Base-by-base conservation (phyloP, 768 basidiomycete species). In the Auriscalpium microsporum region DNA sequence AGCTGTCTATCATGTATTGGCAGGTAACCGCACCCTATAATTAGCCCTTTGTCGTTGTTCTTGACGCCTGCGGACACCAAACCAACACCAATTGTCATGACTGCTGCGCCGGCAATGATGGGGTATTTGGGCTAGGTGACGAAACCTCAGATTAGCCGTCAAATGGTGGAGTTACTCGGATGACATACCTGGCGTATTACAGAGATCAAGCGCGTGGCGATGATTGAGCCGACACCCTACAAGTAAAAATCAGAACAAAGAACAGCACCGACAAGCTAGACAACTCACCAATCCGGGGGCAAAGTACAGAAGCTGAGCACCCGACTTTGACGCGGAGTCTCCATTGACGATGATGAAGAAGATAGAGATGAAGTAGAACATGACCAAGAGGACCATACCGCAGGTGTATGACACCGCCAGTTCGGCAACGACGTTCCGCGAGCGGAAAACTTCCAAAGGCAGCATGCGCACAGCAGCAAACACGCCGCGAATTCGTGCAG, bases 301-400 rank as follows among this genome's bases (percentile, higher is more conserved):
- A 54, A 80, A 78, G 62, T 73, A 79, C n/a, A 80, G 62, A n/a
- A 80, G 57, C 61, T 80, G 78, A 28, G 72, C 66, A 36, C 78
- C 79, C 19, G 75, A 69, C 45, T 69, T 63, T 17, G 67, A 63
- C n/a, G 77, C 63, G 11, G 71, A 65, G 34, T 70, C 62, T 7
- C 73, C 75, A 28, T 65, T 65, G n/a, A 76, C 78, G 61, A 78
- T 68, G 19, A 71, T 72, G 65, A 77, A 73, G 65, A 81, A 80
- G 50, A 79, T 76, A 0, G 78, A 70, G 45, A 80, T 69, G 57
- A 81, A 79, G 62, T 81, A 81, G 64, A 80, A 78, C 70, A 75
- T 73, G 50, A 77, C 77, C 55, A 78, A 66, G 71, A 74, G 74
- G 55, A 80, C 70, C 63, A 80, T 74, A 8, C 78, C 78, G 1